Conservation (phyloP, 805 yeast genomes). For the Cyberlindnera suaveolens region DNA sequence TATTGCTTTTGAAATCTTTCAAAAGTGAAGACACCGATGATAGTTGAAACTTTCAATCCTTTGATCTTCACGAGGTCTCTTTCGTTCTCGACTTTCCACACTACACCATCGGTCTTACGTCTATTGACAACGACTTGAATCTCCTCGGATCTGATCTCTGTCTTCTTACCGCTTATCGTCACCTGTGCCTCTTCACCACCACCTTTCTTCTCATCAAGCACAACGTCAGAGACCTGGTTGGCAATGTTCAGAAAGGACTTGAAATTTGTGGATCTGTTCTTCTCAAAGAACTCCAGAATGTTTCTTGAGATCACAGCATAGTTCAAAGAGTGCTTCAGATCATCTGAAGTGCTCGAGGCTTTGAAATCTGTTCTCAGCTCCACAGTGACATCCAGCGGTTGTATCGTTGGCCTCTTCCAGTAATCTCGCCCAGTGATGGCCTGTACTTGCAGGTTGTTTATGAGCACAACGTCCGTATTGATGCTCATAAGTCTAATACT, state of each 20-base stretch:
- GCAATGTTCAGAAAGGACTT: conserved; percentile 35
- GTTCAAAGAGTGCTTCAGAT: conserved; percentile 74
- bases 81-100: conserved; percentile 5
- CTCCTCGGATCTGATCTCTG: conserved; percentile 52
- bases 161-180: conserved; percentile 40
- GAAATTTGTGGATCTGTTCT: conserved; percentile 31
- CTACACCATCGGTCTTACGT: conserved; percentile 15
- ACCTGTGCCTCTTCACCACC: conserved; percentile 42
- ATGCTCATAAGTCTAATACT: not conserved
- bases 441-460: conserved; percentile 45
- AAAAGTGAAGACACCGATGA: conserved; percentile 92
- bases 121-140: conserved; percentile 38
- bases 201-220: conserved; percentile 38
- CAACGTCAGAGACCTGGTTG: conserved; percentile 37
- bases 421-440: conserved; percentile 70
- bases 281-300: conserved; percentile 46
- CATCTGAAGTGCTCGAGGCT: conserved; percentile 75
- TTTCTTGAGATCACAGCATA: conserved; percentile 78
- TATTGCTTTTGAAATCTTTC: conserved; percentile 81
- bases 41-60: conserved; percentile 54
- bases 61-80: conserved; percentile 33
- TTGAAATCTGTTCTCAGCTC: conserved; percentile 60
- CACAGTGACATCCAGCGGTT: conserved; percentile 57
- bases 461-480: conserved; percentile 17
- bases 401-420: conserved; percentile 63